Percentiles rank a stretch among this genome's conserved stretches.
phyloP scores from a whole-genome alignment of 1,284 basidiomycete genomes.

The Volvariella volvacea region DNA sequence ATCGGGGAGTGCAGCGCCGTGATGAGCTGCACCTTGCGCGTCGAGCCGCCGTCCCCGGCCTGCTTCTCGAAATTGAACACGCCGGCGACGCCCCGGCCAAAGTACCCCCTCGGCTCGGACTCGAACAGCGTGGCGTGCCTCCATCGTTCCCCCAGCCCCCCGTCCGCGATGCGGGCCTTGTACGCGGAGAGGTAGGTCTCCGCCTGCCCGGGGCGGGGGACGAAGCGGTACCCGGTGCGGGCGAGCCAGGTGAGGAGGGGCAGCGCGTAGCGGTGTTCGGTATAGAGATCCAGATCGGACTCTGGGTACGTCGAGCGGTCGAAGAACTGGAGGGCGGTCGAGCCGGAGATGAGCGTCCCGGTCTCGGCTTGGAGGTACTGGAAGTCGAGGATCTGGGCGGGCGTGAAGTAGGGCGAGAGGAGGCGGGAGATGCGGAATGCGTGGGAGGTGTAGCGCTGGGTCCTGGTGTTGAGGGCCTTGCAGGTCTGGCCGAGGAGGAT shows the following conservation, averaged over 20 bases:
- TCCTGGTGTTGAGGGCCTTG: constrained; percentile 7
- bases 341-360: constrained; percentile 41
- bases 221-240: constrained; percentile 3
- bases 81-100: constrained; percentile 8
- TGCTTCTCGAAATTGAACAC: constrained; percentile 20
- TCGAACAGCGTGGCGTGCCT: background rate
- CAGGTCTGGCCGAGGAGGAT: constrained; percentile 14
- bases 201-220: background rate
- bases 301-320: constrained; percentile 33
- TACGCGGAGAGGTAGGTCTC: background rate
- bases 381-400: constrained; percentile 19
- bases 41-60: constrained; percentile 6
- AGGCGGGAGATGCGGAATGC: constrained; percentile 14
- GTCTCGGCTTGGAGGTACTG: constrained; percentile 36
- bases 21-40: constrained; percentile 30
- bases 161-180: background rate
- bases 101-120: constrained; percentile 6
- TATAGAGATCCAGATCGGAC: constrained; percentile 44
- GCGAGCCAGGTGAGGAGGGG: constrained; percentile 22
- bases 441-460: constrained; percentile 13
- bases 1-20: constrained; percentile 20
- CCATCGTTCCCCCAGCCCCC: constrained; percentile 1
- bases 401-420: constrained; percentile 15
- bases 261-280: constrained; percentile 18
- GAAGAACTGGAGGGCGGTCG: constrained; percentile 42